Evolutionary conservation across 2,329 filamentous ascomycete species (phyloP), one percentile per base, ranked within the genome.

Genomic region (Tricladium varicosporioides): DNA sequence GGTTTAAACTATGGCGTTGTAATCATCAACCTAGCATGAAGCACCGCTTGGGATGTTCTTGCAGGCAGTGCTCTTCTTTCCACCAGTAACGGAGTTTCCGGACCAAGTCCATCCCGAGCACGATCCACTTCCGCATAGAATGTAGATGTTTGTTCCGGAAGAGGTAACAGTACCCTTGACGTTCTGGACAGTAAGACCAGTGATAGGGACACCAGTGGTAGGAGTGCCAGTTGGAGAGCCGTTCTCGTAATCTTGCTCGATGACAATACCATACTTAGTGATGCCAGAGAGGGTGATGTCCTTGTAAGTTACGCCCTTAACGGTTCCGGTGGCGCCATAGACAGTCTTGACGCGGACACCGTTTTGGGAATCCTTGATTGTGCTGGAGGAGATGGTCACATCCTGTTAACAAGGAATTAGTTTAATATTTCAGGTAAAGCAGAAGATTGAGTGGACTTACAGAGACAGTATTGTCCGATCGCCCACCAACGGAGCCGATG

Each of bases 401-500:
- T 27, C 22, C 22, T 27, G 22, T n/a, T n/a, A n/a, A n/a, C n/a
- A n/a, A n/a, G 22, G 22, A 7, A 7, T 27, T 27, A 27, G 74
- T 36, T 7, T n/a, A n/a, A n/a, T n/a, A n/a, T n/a, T n/a, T n/a
- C 32, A 36, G 32, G 13, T 7, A 7, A 36, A 36, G n/a, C n/a
- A n/a, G n/a, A n/a, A n/a, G n/a, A n/a, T n/a, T n/a, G 22, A 27
- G 22, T 27, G 36, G 32, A 36, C 36, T 40, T 40, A 40, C 36
- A 40, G 22, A 27, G 22, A 27, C 83, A 7, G 64, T 70, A 72
- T 86, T 85, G 71, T 83, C 71, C 51, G 64, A 67, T 49, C 81
- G 79, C 13, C 79, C 79, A 44, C 82, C 81, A n/a, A 85, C 79
- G 5, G 79, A 82, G 50, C 82, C 81, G 63, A 86, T 83, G 55